These are phyloP conservation scores for Colletotrichum sp. DNA, from an alignment of 2,329 filamentous ascomycete genomes.

Conservation along the genomic window DNA sequence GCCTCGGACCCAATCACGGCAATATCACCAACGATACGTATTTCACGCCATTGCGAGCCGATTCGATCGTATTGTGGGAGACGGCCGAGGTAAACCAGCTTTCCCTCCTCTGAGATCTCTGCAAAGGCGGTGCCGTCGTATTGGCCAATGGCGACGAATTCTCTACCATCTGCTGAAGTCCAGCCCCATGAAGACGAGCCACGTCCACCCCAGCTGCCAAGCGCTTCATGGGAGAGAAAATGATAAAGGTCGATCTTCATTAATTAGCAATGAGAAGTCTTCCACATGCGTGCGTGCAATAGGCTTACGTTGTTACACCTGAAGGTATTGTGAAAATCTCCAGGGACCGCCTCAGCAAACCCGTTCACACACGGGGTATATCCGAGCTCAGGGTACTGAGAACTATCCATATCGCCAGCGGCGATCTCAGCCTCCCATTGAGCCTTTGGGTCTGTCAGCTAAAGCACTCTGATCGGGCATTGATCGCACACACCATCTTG, in stretches of 20 bases:
- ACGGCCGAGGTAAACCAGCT: conserved; percentile 57
- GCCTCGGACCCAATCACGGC: conserved; percentile 46
- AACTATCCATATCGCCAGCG: conserved; percentile 37
- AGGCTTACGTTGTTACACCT: conserved; percentile 46
- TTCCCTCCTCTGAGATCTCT: conserved; percentile 54
- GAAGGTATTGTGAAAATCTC: conserved; percentile 52
- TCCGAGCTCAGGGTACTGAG: conserved; percentile 39
- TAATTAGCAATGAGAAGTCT: background rate
- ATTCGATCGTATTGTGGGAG: conserved; percentile 51
- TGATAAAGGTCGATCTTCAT: conserved; percentile 37
- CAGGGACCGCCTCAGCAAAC: conserved; percentile 46
- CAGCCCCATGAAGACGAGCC: conserved; percentile 56
- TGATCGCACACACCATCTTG: conserved; percentile 24
- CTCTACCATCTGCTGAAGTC: conserved; percentile 55
- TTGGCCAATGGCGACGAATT: conserved; percentile 60
- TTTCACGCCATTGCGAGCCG: conserved; percentile 57
- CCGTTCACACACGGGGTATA: conserved; percentile 47
- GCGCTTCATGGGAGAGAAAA: conserved; percentile 38
- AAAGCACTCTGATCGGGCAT: background rate
- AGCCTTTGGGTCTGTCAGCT: conserved; percentile 25
- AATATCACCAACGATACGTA: conserved; percentile 43
- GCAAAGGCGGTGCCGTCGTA: conserved; percentile 59
- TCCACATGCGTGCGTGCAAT: background rate
- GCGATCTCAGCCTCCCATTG: conserved; percentile 37
- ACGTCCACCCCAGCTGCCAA: conserved; percentile 35